Evolutionary conservation across 305 asterid species (phyloP), one percentile per base, ranked within the genome.

Genomic region (Fraxinus dipetala): DNA sequence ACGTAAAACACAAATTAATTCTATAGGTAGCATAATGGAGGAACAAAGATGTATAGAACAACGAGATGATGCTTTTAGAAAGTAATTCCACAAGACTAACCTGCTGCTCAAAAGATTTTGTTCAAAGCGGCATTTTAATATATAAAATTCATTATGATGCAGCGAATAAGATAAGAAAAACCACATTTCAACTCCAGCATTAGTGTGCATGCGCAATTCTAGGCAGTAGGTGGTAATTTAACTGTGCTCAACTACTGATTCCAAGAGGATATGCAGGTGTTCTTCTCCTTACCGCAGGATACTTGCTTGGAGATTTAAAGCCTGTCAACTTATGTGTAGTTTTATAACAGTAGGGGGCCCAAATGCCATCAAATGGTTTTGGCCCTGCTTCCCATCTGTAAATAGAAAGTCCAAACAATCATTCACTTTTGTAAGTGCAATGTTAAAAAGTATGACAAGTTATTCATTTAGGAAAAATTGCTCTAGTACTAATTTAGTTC

Each of bases 281-380:
- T 48, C 45, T 67, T 9, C 65, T 85, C 84, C 92, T 84, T 83
- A 89, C 92, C n/a, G 84, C 79, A 40, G 90, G 89, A 83, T 86
- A 86, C 82, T 84, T 86, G 43, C 76, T 80, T 34, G 88, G 88
- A 32, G 82, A 79, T 45, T 76, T 85, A 83, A 89, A 89, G 54
- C 92, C 87, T 14, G 87, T 84, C 13, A 87, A 84, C 38, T 86
- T 87, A 77, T 89, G 92, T 24, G 90, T 87, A 72, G 56, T 78
- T 80, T 89, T 86, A 83, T 89, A 87, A 89, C 88, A 89, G 82
- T 87, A 79, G 51, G 92, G 81, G 72, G 90, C 89, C 92, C 92
- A 87, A 83, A 89, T 16, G 78, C 92, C 90, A 83, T 89, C 92
- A 83, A 83, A 89, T 75, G 89, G 82, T 86, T 72, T 89, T 45